Conservation (phyloP, 768 basidiomycete species). For the Pisolithus marmoratus region DNA sequence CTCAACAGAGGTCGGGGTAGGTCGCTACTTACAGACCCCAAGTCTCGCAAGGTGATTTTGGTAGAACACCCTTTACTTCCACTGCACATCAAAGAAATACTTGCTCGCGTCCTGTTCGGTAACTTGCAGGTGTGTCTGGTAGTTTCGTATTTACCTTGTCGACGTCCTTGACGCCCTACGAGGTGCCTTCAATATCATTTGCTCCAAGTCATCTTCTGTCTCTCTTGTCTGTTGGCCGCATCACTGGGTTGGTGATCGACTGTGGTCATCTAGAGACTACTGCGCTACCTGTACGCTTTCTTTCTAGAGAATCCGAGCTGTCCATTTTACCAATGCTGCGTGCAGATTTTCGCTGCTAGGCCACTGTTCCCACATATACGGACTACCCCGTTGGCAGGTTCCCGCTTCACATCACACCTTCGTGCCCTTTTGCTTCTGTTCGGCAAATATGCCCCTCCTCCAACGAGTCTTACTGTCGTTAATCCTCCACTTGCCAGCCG, state of each 20-base stretch:
- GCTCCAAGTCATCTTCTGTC: constrained; percentile 83
- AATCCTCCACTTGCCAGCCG: constrained; percentile 60
- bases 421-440: constrained; percentile 77
- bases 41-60: constrained; percentile 89
- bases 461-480: constrained; percentile 58
- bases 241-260: constrained; percentile 92
- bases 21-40: constrained; percentile 89
- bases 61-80: constrained; percentile 89
- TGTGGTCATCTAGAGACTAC: constrained; percentile 89
- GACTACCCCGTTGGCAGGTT: constrained; percentile 86
- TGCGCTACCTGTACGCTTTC: constrained; percentile 67
- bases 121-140: constrained; percentile 64
- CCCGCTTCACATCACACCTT: constrained; percentile 72
- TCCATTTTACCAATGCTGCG: background rate
- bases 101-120: constrained; percentile 83
- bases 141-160: background rate
- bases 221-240: constrained; percentile 78
- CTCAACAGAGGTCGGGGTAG: constrained; percentile 38
- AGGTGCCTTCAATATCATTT: constrained; percentile 95
- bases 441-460: constrained; percentile 81
- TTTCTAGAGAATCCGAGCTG: background rate
- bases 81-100: constrained; percentile 78
- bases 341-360: constrained; percentile 82
- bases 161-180: constrained; percentile 1
- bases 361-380: constrained; percentile 79